Conservation (phyloP, 2,329 filamentous ascomycete species). For the Hymenoscyphus salicellus region DNA sequence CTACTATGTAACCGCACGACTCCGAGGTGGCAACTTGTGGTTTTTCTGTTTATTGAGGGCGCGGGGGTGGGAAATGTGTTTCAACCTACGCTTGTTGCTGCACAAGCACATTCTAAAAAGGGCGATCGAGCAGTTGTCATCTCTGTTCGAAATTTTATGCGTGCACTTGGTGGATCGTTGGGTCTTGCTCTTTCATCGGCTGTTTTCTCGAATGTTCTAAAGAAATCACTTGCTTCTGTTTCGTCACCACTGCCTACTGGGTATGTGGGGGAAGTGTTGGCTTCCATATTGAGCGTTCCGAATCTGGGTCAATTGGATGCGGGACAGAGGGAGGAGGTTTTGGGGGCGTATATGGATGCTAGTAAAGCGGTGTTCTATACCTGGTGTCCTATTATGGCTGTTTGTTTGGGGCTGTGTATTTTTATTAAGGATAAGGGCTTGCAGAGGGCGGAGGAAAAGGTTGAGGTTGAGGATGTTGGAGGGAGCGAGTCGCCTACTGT, state of each 20-base stretch:
- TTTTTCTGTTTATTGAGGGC: slow-evolving; percentile 50
- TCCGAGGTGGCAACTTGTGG: slow-evolving; percentile 46
- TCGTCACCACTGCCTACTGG: slow-evolving; percentile 20
- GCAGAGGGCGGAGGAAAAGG: slow-evolving; percentile 32
- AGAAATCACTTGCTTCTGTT: slow-evolving; percentile 18
- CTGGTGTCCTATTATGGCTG: slow-evolving; percentile 52
- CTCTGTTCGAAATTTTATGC: slow-evolving; percentile 60
- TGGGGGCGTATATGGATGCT: slow-evolving; percentile 51
- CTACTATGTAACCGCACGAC: slow-evolving; percentile 48
- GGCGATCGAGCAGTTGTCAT: slow-evolving; percentile 60
- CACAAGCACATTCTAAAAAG: slow-evolving; percentile 56
- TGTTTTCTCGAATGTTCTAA: slow-evolving; percentile 41
- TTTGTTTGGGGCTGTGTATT: slow-evolving; percentile 49
- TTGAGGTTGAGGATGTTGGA: not conserved
- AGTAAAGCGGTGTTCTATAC: slow-evolving; percentile 55
- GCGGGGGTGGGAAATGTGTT: slow-evolving; percentile 51
- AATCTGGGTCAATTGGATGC: slow-evolving; percentile 21
- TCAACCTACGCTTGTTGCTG: slow-evolving; percentile 51
- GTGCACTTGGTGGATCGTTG: slow-evolving; percentile 55
- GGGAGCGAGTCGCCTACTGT: slow-evolving; percentile 5
- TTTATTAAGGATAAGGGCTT: slow-evolving; percentile 53
- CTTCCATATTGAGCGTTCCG: slow-evolving; percentile 30
- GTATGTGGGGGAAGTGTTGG: slow-evolving; percentile 24
- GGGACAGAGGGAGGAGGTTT: slow-evolving; percentile 38
- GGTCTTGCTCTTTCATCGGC: slow-evolving; percentile 58